These are phyloP conservation scores for Phytophthora brassicae DNA, from an alignment of 352 stramenopile species.

Conservation along the genomic window DNA sequence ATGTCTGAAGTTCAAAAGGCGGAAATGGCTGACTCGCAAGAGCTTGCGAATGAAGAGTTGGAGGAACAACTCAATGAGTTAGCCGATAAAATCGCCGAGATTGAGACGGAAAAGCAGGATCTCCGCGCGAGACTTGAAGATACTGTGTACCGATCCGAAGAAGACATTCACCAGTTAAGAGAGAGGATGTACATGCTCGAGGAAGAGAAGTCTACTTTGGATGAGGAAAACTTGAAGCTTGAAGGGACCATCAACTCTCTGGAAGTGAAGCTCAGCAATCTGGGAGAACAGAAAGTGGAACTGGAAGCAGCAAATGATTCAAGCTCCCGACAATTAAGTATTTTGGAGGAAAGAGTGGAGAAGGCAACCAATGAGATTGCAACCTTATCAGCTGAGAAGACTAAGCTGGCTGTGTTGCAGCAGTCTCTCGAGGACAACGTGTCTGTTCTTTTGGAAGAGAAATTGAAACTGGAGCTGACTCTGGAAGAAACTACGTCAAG, in stretches of 20 bases:
- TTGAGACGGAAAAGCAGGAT: constrained; percentile 57
- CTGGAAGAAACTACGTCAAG: constrained; percentile 38
- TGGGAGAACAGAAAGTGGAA: constrained; percentile 43
- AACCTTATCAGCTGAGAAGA: constrained; percentile 30
- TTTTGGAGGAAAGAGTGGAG: constrained; percentile 27
- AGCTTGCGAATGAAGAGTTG: constrained; percentile 52
- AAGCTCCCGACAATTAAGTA: constrained; percentile 21
- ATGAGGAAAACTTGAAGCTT: constrained; percentile 40
- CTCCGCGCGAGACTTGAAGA: constrained; percentile 41
- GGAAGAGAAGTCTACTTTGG: constrained; percentile 43
- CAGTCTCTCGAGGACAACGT: constrained; percentile 40
- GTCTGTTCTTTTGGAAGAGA: constrained; percentile 39
- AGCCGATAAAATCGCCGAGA: constrained; percentile 58
- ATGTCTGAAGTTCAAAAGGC: constrained; percentile 48
- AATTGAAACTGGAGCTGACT: constrained; percentile 38
- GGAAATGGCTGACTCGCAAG: constrained; percentile 44
- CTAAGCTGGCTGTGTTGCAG: constrained; percentile 29
- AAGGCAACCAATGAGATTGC: constrained; percentile 27
- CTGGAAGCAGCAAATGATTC: constrained; percentile 33
- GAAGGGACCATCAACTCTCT: constrained; percentile 37
- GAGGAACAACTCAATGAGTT: constrained; percentile 61
- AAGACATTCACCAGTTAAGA: constrained; percentile 50
- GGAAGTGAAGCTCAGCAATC: constrained; percentile 30
- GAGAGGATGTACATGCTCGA: constrained; percentile 51
- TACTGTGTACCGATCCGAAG: constrained; percentile 39